Conservation (phyloP, 768 basidiomycete species). For the Chiua virens region DNA sequence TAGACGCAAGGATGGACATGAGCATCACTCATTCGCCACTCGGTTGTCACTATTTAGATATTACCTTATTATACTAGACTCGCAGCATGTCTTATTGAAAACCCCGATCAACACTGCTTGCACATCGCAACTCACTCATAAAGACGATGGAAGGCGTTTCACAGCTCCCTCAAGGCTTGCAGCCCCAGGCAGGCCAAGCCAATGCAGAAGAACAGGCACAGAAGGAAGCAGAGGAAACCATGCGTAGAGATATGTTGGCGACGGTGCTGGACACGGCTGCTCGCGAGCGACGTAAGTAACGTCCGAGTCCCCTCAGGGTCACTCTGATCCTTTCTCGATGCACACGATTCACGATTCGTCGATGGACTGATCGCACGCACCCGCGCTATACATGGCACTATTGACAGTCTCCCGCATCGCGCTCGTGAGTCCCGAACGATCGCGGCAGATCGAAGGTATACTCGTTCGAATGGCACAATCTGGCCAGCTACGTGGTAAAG, state of each 20-base stretch:
- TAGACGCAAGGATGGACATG: background rate
- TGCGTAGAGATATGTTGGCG: constrained; percentile 73
- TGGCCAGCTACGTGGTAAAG: constrained; percentile 74
- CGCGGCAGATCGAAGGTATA: constrained; percentile 76
- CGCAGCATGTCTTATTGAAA: background rate
- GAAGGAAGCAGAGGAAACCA: constrained; percentile 68
- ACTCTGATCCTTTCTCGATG: background rate
- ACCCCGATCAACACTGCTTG: constrained; percentile 1
- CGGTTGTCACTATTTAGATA: background rate
- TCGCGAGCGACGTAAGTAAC: constrained; percentile 68
- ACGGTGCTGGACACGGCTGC: constrained; percentile 77
- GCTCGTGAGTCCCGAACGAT: constrained; percentile 80
- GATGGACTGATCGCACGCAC: too few relatives aligned
- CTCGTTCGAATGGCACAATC: constrained; percentile 81
- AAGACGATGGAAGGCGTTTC: constrained; percentile 24
- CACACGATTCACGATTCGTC: background rate
- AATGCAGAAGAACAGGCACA: constrained; percentile 54
- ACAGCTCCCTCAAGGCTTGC: constrained; percentile 28
- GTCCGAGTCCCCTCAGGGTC: too few relatives aligned
- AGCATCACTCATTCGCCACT: background rate
- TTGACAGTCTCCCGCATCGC: constrained; percentile 78
- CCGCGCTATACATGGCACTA: too few relatives aligned
- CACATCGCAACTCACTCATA: background rate
- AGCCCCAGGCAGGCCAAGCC: constrained; percentile 42
- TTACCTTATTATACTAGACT: background rate